These are phyloP conservation scores for Aspergillus sp. DNA, from an alignment of 2,329 filamentous ascomycete species.

Conservation along the genomic window DNA sequence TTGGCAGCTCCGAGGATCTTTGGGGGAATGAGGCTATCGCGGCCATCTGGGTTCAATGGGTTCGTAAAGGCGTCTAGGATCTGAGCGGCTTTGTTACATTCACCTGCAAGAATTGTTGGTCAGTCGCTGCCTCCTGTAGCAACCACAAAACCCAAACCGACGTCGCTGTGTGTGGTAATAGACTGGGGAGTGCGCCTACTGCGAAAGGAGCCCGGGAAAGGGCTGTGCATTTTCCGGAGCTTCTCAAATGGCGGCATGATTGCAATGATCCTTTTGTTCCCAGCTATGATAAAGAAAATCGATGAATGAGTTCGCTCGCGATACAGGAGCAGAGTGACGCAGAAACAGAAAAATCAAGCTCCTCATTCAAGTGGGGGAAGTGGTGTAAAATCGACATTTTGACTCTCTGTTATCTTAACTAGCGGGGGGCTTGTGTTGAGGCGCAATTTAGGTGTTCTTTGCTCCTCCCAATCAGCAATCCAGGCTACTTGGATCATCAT, in stretches of 20 bases:
- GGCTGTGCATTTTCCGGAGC: constrained; percentile 38
- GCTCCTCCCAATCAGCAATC: too few relatives aligned
- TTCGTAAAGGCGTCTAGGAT: constrained; percentile 93
- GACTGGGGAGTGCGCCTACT: constrained; percentile 34
- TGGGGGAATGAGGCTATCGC: constrained; percentile 92
- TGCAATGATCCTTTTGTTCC: too few relatives aligned
- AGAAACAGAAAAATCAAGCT: not conserved
- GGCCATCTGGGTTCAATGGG: constrained; percentile 83
- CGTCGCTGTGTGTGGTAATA: not conserved
- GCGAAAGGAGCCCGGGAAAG: constrained; percentile 48
- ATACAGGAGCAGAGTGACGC: not conserved
- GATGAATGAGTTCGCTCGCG: not conserved
- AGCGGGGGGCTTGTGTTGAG: too few relatives aligned
- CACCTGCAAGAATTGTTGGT: constrained; percentile 59
- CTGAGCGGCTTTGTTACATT: constrained; percentile 93
- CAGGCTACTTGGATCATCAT: too few relatives aligned
- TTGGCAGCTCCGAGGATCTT: constrained; percentile 85
- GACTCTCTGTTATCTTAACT: too few relatives aligned
- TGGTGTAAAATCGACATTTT: too few relatives aligned
- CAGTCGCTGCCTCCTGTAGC: constrained; percentile 22
- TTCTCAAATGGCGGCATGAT: not conserved
- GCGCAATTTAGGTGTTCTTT: too few relatives aligned
- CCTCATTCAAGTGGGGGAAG: not conserved
- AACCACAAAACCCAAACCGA: not conserved
- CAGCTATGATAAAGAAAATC: not conserved